Conservation (phyloP, 768 basidiomycete species). For the Lyophyllum decastes region DNA sequence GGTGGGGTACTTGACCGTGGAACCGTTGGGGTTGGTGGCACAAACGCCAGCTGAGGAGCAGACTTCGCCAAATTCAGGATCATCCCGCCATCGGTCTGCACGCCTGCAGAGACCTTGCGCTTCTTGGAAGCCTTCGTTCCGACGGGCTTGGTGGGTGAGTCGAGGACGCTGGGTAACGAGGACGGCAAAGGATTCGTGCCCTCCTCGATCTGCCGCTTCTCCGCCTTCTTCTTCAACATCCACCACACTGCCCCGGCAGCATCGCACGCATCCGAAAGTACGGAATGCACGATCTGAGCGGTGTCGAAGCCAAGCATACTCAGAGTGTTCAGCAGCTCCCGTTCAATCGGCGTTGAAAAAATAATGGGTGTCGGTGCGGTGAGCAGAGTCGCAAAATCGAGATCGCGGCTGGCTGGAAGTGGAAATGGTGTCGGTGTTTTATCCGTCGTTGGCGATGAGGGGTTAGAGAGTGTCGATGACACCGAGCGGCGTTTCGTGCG, state of each 20-base stretch:
- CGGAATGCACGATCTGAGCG: conserved; percentile 93
- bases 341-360: conserved; percentile 85
- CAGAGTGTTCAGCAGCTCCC: conserved; percentile 75
- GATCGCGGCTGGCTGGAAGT: conserved; percentile 40
- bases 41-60: conserved; percentile 67
- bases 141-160: conserved; percentile 11
- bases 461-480: conserved; percentile 80
- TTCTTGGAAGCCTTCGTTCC: conserved; percentile 29
- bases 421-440: conserved; percentile 39
- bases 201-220: conserved; percentile 48
- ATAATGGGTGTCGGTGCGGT: conserved; percentile 71
- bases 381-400: conserved; percentile 66
- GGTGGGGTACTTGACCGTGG: conserved; percentile 55
- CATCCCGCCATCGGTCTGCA: conserved; percentile 46
- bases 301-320: conserved; percentile 86
- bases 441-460: conserved; percentile 50
- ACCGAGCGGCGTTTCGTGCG: conserved; percentile 96
- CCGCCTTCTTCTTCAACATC: conserved; percentile 87
- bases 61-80: conserved; percentile 33
- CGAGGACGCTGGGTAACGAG: conserved; percentile 4
- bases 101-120: conserved; percentile 32
- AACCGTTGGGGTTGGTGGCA: conserved; percentile 77
- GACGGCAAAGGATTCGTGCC: conserved; percentile 12
- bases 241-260: conserved; percentile 92
- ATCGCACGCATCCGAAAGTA: conserved; percentile 91